Evolutionary conservation across 805 yeast species (phyloP), one percentile per base, ranked within the genome.

Genomic region (Teunomyces panamensis): DNA sequence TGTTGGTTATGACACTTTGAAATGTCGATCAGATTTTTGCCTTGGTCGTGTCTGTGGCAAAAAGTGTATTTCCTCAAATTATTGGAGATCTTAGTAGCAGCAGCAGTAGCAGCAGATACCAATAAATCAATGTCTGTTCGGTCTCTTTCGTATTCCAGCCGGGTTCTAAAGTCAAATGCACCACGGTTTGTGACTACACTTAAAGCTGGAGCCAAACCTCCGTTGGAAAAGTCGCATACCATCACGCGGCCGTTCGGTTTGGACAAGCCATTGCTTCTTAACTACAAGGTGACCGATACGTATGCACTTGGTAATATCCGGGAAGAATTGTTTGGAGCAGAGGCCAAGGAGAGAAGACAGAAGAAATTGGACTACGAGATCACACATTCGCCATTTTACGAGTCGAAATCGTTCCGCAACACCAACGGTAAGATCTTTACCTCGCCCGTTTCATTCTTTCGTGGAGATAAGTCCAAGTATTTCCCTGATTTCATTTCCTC

Each of bases 341-440:
- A 64, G 44, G 73, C 75, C 5, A 64, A 61, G 48, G 75, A 69
- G 39, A 56, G 59, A 43, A 59, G 76, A 50, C 73, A 70, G 46
- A 60, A 63, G 50, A 64, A 68, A 43, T 59, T 73, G 42, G 74
- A 73, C 44, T 71, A 71, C 49, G 78, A 73, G 42, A 62, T 73
- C 35, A 62, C 61, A 30, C 78, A 73, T 52, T 72, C 77, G 10
- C 74, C 75, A 5, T 67, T 72, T 54, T 72, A 69, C 49, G 78
- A 73, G 47, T 62, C 73, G 30, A 71, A 71, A 49, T 71, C 76
- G 2, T 73, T 81, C 59, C 73, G 84, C 43, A 85, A 84, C 56
- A 87, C 92, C 2, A 79, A 83, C 33, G 99, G 98, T 20, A 89
- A 90, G 67, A 74, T 91, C 52, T 94, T 90, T 70, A 71, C 77